Conservation (phyloP, 2,329 filamentous ascomycete genomes). For the Lecanosticta acicola region DNA sequence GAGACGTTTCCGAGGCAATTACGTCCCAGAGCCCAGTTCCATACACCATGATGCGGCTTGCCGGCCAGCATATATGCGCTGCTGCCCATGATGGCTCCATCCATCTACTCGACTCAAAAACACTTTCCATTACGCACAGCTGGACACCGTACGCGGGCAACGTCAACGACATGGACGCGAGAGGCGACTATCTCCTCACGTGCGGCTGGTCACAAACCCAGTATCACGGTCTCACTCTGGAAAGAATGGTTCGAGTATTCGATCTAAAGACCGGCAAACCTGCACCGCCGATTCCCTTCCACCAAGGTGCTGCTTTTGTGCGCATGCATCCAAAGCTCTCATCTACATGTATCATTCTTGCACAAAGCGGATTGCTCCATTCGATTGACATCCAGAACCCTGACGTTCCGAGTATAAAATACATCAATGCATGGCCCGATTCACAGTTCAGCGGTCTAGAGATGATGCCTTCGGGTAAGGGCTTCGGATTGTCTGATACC, state of each 20-base stretch:
- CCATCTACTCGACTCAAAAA: slow-evolving; percentile 76
- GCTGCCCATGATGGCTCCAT: slow-evolving; percentile 78
- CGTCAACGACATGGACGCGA: slow-evolving; percentile 95
- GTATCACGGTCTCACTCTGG: slow-evolving; percentile 72
- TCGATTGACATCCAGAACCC: slow-evolving; percentile 94
- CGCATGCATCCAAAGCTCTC: slow-evolving; percentile 95
- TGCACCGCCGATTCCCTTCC: slow-evolving; percentile 84
- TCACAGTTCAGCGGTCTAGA: slow-evolving; percentile 74
- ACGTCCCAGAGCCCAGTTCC: slow-evolving; percentile 38
- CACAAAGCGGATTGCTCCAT: slow-evolving; percentile 87
- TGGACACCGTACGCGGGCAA: slow-evolving; percentile 87
- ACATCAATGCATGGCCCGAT: slow-evolving; percentile 63
- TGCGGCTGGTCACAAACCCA: slow-evolving; percentile 88
- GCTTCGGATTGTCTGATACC: slow-evolving; percentile 71
- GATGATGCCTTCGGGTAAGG: slow-evolving; percentile 81
- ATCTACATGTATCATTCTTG: slow-evolving; percentile 89
- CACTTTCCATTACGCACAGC: slow-evolving; percentile 70
- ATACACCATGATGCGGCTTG: slow-evolving; percentile 89
- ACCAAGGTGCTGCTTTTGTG: slow-evolving; percentile 86
- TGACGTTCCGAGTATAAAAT: slow-evolving; percentile 76
- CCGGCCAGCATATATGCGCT: slow-evolving; percentile 79
- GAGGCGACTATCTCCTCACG: slow-evolving; percentile 90
- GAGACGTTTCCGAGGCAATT: slow-evolving; percentile 39
- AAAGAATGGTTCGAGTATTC: slow-evolving; percentile 91
- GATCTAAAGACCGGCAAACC: slow-evolving; percentile 86